Conservation (phyloP, 2,329 filamentous ascomycete genomes). For the Trichoderma sp. region DNA sequence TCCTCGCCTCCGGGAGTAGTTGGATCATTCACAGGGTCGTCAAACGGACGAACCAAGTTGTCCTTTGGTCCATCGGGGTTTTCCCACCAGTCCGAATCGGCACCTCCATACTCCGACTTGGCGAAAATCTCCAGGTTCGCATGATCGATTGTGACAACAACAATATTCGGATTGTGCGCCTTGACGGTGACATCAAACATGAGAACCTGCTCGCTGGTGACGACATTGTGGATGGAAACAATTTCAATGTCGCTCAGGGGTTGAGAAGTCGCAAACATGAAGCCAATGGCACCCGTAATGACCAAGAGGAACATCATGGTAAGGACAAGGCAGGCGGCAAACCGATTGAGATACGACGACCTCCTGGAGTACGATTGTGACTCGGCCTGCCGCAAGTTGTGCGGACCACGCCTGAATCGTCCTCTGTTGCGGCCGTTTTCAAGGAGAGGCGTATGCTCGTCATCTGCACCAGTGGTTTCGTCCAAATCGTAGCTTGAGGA, state of each 20-base stretch:
- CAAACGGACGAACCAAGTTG: constrained; percentile 26
- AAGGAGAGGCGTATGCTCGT: constrained; percentile 83
- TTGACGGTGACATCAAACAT: constrained; percentile 89
- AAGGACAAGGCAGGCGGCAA: constrained; percentile 85
- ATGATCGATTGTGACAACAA: constrained; percentile 79
- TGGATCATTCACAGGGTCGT: constrained; percentile 38
- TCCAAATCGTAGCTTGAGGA: constrained; percentile 74
- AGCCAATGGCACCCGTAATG: constrained; percentile 79
- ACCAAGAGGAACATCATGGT: constrained; percentile 77
- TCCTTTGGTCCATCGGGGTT: constrained; percentile 30
- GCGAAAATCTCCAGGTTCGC: constrained; percentile 93
- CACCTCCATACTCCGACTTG: constrained; percentile 85
- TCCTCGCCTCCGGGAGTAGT: constrained; percentile 46
- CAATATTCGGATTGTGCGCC: constrained; percentile 89
- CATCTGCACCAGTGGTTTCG: constrained; percentile 73
- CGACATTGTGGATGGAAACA: constrained; percentile 78
- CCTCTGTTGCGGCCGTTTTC: constrained; percentile 55
- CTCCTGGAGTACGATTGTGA: constrained; percentile 64
- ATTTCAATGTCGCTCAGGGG: constrained; percentile 77
- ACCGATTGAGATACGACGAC: constrained; percentile 65
- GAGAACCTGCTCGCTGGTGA: constrained; percentile 90
- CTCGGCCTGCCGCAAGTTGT: constrained; percentile 68
- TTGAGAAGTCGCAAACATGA: constrained; percentile 89
- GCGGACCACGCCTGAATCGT: constrained; percentile 55
- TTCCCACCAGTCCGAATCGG: constrained; percentile 60